Evolutionary conservation across 208 protist species (phyloP).

Genomic region (Leishmania guyanensis): DNA sequence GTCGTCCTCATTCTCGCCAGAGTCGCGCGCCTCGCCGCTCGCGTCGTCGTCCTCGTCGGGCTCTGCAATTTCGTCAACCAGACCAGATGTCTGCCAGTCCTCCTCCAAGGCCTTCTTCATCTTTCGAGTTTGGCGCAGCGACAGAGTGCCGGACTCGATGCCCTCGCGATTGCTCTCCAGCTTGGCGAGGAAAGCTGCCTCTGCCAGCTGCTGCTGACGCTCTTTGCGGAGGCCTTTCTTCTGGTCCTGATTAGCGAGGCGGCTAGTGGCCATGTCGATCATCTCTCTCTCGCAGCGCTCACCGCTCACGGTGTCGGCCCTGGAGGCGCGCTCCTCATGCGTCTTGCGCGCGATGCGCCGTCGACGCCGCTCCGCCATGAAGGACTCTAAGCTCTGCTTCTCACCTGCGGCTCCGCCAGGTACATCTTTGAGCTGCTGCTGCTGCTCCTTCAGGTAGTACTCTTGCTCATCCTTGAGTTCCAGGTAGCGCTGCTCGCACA

Average conservation of each 20-base stretch:
- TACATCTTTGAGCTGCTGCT: constrained; percentile 17
- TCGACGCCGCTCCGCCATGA: constrained; percentile 68
- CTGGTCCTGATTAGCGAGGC: constrained; percentile 99
- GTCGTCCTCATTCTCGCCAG: constrained; percentile 16
- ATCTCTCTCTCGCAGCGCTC: constrained; percentile 99
- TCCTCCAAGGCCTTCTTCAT: constrained; percentile 81
- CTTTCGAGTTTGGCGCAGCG: constrained; percentile 57
- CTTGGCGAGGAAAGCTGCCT: constrained; percentile 96
- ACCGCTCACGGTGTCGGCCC: constrained; percentile 97
- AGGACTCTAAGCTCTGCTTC: constrained; percentile 67
- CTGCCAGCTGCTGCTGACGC: constrained; percentile 97
- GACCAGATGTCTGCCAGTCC: constrained; percentile 39
- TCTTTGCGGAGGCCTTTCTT: constrained; percentile 99
- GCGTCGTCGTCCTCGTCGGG: constrained; percentile 33
- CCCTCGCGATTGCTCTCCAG: constrained; percentile 98
- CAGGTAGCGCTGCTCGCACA: constrained; percentile 99
- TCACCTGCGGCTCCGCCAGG: constrained; percentile 9
- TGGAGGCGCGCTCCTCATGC: constrained; percentile 96
- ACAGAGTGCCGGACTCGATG: constrained; percentile 95
- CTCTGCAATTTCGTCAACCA: constrained; percentile 32
- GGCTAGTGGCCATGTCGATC: constrained; percentile 98
- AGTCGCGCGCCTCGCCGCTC: neutral
- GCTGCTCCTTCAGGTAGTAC: constrained; percentile 63
- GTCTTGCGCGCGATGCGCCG: constrained; percentile 66
- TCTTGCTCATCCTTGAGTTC: constrained; percentile 93